These are phyloP conservation scores for Aspergillus aculeatinus DNA, from an alignment of 2,329 filamentous ascomycete genomes.

Conservation along the genomic window DNA sequence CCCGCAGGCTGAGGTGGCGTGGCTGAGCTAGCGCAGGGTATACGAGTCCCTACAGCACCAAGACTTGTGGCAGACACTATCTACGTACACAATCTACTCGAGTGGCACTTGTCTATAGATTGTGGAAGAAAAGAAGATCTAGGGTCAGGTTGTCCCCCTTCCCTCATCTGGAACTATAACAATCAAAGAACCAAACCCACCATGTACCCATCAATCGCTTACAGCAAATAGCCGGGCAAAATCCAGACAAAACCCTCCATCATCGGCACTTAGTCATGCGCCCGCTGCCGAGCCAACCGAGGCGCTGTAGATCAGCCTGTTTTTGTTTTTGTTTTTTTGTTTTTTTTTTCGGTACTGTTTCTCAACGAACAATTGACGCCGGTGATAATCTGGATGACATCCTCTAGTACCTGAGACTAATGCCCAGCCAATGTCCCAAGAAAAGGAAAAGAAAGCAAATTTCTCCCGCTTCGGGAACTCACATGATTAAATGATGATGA, in stretches of 20 bases:
- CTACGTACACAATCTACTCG: background rate
- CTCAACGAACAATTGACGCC: too few relatives aligned
- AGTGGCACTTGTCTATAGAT: too few relatives aligned
- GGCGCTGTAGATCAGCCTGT: background rate
- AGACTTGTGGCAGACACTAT: background rate
- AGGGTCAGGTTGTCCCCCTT: background rate
- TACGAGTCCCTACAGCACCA: constrained; percentile 9
- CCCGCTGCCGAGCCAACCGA: background rate
- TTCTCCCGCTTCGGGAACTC: too few relatives aligned
- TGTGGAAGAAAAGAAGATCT: background rate
- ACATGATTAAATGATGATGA: too few relatives aligned
- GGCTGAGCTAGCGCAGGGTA: constrained; percentile 6
- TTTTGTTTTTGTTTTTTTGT: too few relatives aligned
- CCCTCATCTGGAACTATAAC: too few relatives aligned
- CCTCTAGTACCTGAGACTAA: too few relatives aligned
- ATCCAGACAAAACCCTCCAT: background rate
- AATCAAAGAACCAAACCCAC: too few relatives aligned
- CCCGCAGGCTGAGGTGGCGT: background rate
- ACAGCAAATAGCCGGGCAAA: background rate
- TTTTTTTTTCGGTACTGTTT: too few relatives aligned
- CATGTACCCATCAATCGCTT: background rate
- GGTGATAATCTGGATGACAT: too few relatives aligned
- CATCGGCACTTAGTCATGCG: background rate
- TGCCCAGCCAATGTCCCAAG: too few relatives aligned
- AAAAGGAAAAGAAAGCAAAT: too few relatives aligned